These are phyloP conservation scores for Biscogniauxia sp. DNA, from an alignment of 2,329 filamentous ascomycete species.

Conservation along the genomic window DNA sequence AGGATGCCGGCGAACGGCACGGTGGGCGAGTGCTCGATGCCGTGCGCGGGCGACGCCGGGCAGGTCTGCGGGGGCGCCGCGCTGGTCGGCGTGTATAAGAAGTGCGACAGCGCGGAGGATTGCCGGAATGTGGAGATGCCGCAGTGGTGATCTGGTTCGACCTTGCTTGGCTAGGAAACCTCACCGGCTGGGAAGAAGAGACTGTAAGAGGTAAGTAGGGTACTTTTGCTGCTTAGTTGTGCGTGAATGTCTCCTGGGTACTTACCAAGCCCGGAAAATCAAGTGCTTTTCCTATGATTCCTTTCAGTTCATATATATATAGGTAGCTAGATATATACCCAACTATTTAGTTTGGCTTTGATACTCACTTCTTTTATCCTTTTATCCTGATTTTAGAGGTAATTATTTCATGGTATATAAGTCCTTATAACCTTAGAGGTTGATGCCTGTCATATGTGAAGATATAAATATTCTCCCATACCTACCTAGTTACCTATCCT, in stretches of 20 bases:
- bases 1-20: constrained; percentile 39
- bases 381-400: no score
- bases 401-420: no score
- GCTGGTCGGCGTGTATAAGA: constrained; percentile 35
- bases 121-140: constrained; percentile 21
- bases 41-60: constrained; percentile 37
- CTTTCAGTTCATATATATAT: not conserved
- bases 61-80: constrained; percentile 38
- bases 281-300: not conserved
- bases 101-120: constrained; percentile 27
- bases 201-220: no score
- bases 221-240: not conserved
- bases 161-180: no score
- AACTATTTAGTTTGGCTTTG: no score
- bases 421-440: no score
- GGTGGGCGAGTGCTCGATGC: constrained; percentile 40
- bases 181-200: no score
- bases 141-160: not conserved
- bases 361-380: no score
- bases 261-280: not conserved
- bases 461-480: no score
- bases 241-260: not conserved
- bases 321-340: no score
- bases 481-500: no score
- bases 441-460: no score